Base-by-base conservation (phyloP, 164 flowering plant genomes). In the Kingdonia uniflora region DNA sequence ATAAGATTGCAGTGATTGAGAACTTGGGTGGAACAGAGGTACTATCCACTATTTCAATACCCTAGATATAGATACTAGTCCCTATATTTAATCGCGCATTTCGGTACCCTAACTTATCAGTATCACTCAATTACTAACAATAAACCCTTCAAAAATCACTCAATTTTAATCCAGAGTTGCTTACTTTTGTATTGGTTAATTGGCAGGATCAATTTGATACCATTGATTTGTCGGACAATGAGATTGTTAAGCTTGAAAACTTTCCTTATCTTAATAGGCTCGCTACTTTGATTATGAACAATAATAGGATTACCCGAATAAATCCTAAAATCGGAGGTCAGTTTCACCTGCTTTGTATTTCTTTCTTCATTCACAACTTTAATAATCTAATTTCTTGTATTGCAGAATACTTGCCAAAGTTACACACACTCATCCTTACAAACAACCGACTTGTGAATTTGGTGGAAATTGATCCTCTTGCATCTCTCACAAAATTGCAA, bases 21-120 rank as follows among this genome's bases (percentile, higher is more conserved):
- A 91, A 91, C 65, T 59, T 91, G 72, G 97, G 97, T 50, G 97
- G 86, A 6, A 91, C 97, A 14, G 97, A 87, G 97, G 97, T 90
- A 13, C 35, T 29, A 29, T 29, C 8, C 35, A 29, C 35, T 29
- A 29, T 29, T 29, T 29, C 4, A 29, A 29, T 29, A 8, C 8
- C 4, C 35, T 4, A 29, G 8, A 29, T 8, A 29, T 29, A 3
- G 35, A 29, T 29, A 3, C 8, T 29, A 29, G 35, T 29, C 35
- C 35, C 35, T n/a, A n/a, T n/a, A n/a, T n/a, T n/a, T n/a, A n/a
- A n/a, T n/a, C n/a, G n/a, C n/a, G n/a, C n/a, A n/a, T n/a, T n/a
- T n/a, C n/a, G n/a, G n/a, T n/a, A n/a, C n/a, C n/a, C n/a, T n/a
- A n/a, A n/a, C n/a, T n/a, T n/a, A n/a, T n/a, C n/a, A n/a, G n/a